Conservation (phyloP, 2,329 filamentous ascomycete species). For the Apiospora phragmitis region DNA sequence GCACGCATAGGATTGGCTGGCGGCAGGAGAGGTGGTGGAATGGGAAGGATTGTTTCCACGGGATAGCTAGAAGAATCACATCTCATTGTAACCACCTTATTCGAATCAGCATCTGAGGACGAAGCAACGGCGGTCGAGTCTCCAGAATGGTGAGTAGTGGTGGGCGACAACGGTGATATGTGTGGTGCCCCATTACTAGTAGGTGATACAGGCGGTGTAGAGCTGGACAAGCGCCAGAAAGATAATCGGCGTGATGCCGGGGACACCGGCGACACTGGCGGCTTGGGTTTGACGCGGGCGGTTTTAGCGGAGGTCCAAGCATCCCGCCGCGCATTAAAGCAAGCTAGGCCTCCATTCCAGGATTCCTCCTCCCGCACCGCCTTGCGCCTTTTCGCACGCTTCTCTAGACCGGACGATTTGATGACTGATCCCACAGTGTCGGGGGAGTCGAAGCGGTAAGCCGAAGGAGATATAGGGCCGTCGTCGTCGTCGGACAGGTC, state of each 20-base stretch:
- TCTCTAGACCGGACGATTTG: conserved; percentile 44
- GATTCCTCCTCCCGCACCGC: conserved; percentile 63
- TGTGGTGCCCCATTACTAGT: conserved; percentile 14
- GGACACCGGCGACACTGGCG: conserved; percentile 36
- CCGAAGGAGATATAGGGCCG: conserved; percentile 38
- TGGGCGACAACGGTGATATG: conserved; percentile 26
- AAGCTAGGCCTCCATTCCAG: conserved; percentile 82
- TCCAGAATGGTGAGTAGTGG: conserved; percentile 30
- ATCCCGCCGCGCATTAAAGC: conserved; percentile 75
- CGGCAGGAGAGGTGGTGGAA: conserved; percentile 73
- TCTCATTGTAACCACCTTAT: conserved; percentile 34
- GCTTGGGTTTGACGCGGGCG: conserved; percentile 53
- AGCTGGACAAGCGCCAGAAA: conserved; percentile 47
- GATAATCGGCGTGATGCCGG: conserved; percentile 51
- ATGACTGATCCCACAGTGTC: conserved; percentile 46
- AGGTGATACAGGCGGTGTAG: conserved; percentile 38
- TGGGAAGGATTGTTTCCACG: conserved; percentile 66
- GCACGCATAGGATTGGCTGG: conserved; percentile 73
- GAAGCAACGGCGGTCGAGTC: conserved; percentile 41
- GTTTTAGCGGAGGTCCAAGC: conserved; percentile 80
- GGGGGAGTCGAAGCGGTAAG: conserved; percentile 53
- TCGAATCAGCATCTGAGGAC: conserved; percentile 41
- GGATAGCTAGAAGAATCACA: conserved; percentile 44
- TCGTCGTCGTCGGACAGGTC: conserved; percentile 53
- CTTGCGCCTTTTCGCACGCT: conserved; percentile 56